A percentile compares a stretch with the other conserved stretches of the same genome.
Conservation (phyloP, 352 stramenopile genomes). For the Phytophthora citricola region DNA sequence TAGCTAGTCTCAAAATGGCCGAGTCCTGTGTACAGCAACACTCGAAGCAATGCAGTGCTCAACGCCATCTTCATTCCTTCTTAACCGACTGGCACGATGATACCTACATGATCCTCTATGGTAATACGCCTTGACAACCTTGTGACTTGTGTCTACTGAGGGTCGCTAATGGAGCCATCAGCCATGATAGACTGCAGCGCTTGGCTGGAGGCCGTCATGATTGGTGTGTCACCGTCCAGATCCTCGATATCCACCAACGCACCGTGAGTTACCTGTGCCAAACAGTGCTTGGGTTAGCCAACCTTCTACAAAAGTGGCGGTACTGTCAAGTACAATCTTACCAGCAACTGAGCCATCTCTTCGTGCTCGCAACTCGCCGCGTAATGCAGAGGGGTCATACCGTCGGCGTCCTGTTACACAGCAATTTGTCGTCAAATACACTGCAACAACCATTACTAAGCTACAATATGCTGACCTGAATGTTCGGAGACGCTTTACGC, state of each 20-base stretch:
- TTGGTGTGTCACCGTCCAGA: slow-evolving; percentile 71
- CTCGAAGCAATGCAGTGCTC: slow-evolving; percentile 3
- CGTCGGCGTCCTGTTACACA: slow-evolving; percentile 59
- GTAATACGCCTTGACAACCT: slow-evolving; percentile 15
- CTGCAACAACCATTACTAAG: not conserved
- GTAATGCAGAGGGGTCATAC: slow-evolving; percentile 86
- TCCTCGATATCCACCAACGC: slow-evolving; percentile 67
- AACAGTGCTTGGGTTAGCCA: slow-evolving; percentile 12
- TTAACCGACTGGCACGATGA: slow-evolving; percentile 22
- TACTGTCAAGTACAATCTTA: slow-evolving; percentile 36
- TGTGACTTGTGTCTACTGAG: slow-evolving; percentile 27
- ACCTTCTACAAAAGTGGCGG: not conserved
- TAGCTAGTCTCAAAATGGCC: too few species aligned
- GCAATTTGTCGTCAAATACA: slow-evolving; percentile 10
- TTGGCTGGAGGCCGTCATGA: slow-evolving; percentile 48
- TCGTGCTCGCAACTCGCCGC: slow-evolving; percentile 78
- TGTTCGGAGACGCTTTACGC: slow-evolving; percentile 60
- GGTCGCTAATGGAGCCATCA: slow-evolving; percentile 26
- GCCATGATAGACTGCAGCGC: slow-evolving; percentile 56
- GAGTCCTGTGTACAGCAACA: not conserved
- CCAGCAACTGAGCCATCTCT: slow-evolving; percentile 66
- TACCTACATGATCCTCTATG: slow-evolving; percentile 33
- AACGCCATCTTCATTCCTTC: slow-evolving; percentile 14
- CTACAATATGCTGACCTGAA: slow-evolving; percentile 45
- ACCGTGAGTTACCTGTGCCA: slow-evolving; percentile 61